Conservation (phyloP, 495 filamentous ascomycete species). For the Bacidia rubella region DNA sequence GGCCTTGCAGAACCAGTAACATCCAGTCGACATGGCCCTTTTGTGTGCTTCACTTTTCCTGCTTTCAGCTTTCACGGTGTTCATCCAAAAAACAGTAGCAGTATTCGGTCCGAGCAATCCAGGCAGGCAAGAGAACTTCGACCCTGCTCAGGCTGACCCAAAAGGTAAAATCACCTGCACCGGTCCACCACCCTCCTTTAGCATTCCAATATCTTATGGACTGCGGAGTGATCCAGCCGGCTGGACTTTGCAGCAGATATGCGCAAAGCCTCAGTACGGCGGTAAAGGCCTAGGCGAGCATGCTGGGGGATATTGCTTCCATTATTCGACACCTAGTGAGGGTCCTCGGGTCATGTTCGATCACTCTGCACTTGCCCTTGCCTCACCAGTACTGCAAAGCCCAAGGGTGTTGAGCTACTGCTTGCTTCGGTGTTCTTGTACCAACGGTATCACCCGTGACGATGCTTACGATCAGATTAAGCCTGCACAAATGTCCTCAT, state of each 20-base stretch:
- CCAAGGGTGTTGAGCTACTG: constrained; percentile 3
- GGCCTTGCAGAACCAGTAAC: neutral
- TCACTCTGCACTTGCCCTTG: neutral
- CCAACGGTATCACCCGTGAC: no score
- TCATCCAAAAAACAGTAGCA: neutral
- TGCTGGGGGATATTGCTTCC: constrained; percentile 3
- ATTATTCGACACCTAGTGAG: neutral
- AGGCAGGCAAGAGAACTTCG: neutral
- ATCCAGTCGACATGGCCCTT: neutral
- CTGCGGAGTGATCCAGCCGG: neutral
- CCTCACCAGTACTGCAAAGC: neutral
- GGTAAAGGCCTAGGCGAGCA: neutral
- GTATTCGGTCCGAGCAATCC: neutral
- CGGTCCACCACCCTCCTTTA: neutral
- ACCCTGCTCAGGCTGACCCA: constrained; percentile 6
- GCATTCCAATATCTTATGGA: neutral
- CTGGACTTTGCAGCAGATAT: constrained; percentile 7
- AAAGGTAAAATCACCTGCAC: constrained; percentile 3
- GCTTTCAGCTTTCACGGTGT: neutral
- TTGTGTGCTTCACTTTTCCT: neutral
- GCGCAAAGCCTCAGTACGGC: constrained; percentile 8
- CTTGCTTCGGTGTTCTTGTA: constrained; percentile 7
- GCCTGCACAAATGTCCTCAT: neutral
- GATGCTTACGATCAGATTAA: no score
- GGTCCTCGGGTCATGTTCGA: neutral